Percentiles rank a stretch among this genome's conserved stretches.
These are phyloP conservation scores for Aschersonia sp. DNA, from an alignment of 2,329 filamentous ascomycete genomes.

Conservation along the genomic window DNA sequence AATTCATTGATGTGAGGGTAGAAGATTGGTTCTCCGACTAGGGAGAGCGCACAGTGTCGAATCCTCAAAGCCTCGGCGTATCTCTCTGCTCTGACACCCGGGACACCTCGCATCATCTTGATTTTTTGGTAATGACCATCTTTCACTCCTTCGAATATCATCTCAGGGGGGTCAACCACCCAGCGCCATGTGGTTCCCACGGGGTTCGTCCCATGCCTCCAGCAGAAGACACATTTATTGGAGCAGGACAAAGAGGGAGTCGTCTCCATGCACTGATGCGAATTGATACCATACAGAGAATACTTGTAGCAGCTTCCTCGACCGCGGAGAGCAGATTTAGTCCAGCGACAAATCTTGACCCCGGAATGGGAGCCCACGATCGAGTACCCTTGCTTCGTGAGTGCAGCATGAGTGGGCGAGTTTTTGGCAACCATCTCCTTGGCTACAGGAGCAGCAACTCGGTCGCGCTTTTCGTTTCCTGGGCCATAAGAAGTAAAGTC, in stretches of 20 bases:
- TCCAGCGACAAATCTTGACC: conserved; percentile 97
- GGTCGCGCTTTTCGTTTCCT: conserved; percentile 26
- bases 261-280: conserved; percentile 96
- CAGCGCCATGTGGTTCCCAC: conserved; percentile 95
- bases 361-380: conserved; percentile 93
- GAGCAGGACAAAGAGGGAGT: conserved; percentile 90
- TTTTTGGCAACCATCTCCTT: conserved; percentile 93
- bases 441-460: conserved; percentile 24
- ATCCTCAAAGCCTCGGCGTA: conserved; percentile 90
- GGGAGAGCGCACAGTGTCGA: conserved; percentile 76
- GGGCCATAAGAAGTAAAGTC: conserved; percentile 71
- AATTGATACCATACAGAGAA: conserved; percentile 92
- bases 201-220: conserved; percentile 93
- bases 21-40: conserved; percentile 97
- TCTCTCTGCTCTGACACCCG: conserved; percentile 79
- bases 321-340: conserved; percentile 86
- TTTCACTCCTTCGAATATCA: conserved; percentile 85
- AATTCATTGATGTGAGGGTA: conserved; percentile 97
- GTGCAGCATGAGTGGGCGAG: conserved; percentile 73
- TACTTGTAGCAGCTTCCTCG: conserved; percentile 96
- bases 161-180: conserved; percentile 79
- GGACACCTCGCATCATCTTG: conserved; percentile 89
- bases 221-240: conserved; percentile 98
- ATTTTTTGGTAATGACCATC: conserved; percentile 93
- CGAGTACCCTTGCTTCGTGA: conserved; percentile 93